Percentiles rank a stretch among this genome's conserved stretches.
Evolutionary conservation across 495 filamentous ascomycete genomes (phyloP).

Genomic region (Venustampulla echinocandica): DNA sequence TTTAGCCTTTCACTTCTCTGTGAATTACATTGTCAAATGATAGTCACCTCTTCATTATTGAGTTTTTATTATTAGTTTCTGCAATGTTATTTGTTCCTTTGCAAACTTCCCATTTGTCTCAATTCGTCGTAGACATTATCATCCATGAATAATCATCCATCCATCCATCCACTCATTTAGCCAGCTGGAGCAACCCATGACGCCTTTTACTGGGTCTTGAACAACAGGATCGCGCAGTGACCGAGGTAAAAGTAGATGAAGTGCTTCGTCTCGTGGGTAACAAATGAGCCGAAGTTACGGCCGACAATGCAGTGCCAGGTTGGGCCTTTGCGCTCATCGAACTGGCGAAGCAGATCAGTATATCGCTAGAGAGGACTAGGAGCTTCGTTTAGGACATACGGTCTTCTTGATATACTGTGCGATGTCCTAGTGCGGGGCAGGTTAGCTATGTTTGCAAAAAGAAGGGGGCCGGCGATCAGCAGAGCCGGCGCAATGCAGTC

Average conservation of each 20-base stretch:
- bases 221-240: constrained; percentile 95
- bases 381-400: too few relatives aligned
- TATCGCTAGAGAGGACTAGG: too few relatives aligned
- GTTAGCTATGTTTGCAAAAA: constrained; percentile 4
- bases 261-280: constrained; percentile 98
- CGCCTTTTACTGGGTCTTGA: constrained; percentile 82
- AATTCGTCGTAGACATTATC: too few relatives aligned
- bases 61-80: too few relatives aligned
- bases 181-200: too few relatives aligned
- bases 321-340: constrained; percentile 82
- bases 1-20: too few relatives aligned
- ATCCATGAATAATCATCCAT: too few relatives aligned
- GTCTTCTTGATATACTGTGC: constrained; percentile 96
- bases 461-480: neutral
- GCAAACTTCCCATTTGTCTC: too few relatives aligned
- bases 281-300: constrained; percentile 97
- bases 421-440: constrained; percentile 57
- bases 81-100: too few relatives aligned
- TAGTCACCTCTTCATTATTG: too few relatives aligned
- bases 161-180: neutral
- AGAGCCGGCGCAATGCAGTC: neutral
- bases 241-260: constrained; percentile 99
- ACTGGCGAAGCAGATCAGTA: too few relatives aligned
- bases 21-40: too few relatives aligned
- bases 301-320: constrained; percentile 99